Percentiles rank a stretch among this genome's conserved stretches.
Evolutionary conservation across 2,329 filamentous ascomycete genomes (phyloP).

Genomic region (Exophiala calicioides): DNA sequence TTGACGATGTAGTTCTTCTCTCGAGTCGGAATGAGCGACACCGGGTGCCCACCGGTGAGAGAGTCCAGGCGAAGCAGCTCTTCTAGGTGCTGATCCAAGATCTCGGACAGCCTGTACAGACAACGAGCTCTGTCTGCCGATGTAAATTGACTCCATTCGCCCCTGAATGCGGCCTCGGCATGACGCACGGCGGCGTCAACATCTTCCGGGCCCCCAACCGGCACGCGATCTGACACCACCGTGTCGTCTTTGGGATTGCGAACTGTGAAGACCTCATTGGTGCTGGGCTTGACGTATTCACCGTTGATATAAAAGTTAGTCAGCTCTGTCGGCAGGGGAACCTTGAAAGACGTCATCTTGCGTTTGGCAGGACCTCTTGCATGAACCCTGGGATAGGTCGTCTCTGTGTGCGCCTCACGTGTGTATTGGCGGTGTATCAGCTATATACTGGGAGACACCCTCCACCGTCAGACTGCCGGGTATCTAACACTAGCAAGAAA

Average conservation of each 20-base stretch:
- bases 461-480: no score
- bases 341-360: conserved; percentile 2
- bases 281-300: conserved; percentile 18
- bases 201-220: conserved; percentile 47
- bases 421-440: no score
- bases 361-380: neutral
- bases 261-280: conserved; percentile 42
- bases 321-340: neutral
- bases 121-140: conserved; percentile 16
- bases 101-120: conserved; percentile 14
- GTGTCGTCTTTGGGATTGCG: conserved; percentile 50
- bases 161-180: conserved; percentile 53
- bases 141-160: conserved; percentile 29
- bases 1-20: conserved; percentile 12
- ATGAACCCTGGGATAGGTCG: neutral
- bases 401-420: no score
- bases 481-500: no score
- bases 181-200: conserved; percentile 52
- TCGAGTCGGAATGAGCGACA: conserved; percentile 6
- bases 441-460: no score
- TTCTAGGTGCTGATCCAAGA: conserved; percentile 16
- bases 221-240: conserved; percentile 52
- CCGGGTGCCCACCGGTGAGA: conserved; percentile 17
- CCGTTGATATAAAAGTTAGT: no score
- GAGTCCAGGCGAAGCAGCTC: conserved; percentile 18